Evolutionary conservation across 1,139 yeast genomes (phyloP).

Genomic region (Yarrowia galli): DNA sequence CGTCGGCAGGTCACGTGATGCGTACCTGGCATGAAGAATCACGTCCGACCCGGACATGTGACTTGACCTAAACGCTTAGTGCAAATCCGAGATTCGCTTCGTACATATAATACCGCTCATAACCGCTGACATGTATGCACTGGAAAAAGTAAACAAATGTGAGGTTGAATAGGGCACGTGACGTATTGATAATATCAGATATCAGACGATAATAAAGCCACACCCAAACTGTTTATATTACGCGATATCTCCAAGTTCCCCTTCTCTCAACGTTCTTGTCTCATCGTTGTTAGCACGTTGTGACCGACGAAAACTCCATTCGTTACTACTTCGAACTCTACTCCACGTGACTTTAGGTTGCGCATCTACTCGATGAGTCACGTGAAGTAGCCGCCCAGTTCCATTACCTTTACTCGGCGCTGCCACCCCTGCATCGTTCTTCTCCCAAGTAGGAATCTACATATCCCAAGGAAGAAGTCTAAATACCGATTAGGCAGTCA

Average conservation of each 20-base stretch:
- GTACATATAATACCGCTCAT: slow-evolving; percentile 26
- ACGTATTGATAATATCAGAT: neutral
- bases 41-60: neutral
- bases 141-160: slow-evolving; percentile 20
- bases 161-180: slow-evolving; percentile 4
- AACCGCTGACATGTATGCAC: slow-evolving; percentile 35
- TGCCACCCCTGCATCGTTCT: slow-evolving; percentile 29
- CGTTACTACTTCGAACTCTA: neutral
- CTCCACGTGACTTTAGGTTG: slow-evolving; percentile 17
- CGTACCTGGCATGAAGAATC: neutral
- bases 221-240: neutral
- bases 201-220: neutral
- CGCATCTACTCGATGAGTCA: slow-evolving; percentile 13
- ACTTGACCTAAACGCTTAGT: neutral
- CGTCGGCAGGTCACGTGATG: slow-evolving; percentile 5
- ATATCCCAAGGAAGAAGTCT: slow-evolving; percentile 18
- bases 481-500: slow-evolving; percentile 29
- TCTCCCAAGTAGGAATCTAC: slow-evolving; percentile 24
- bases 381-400: slow-evolving; percentile 21
- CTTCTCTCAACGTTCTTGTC: neutral
- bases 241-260: neutral
- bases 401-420: slow-evolving; percentile 35
- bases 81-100: neutral
- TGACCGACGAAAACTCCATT: neutral
- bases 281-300: slow-evolving; percentile 11